These are phyloP conservation scores for Lophiostoma macrostomum DNA, from an alignment of 495 filamentous ascomycete species.

Conservation along the genomic window DNA sequence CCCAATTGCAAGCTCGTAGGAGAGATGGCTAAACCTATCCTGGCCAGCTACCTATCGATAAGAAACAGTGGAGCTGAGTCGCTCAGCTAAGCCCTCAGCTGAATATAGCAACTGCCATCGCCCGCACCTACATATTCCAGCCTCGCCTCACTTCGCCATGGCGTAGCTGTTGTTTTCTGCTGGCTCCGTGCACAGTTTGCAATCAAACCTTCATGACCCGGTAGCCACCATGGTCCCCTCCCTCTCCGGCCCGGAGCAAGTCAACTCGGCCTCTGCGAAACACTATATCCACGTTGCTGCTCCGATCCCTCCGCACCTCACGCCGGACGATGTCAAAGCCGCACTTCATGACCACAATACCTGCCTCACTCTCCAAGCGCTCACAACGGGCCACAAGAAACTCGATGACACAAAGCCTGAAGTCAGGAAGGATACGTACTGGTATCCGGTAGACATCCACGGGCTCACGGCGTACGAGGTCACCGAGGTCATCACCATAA, in stretches of 20 bases:
- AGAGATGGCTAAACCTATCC: too few relatives aligned
- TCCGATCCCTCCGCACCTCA: constrained; percentile 18
- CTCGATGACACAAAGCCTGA: constrained; percentile 11
- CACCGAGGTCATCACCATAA: constrained; percentile 14
- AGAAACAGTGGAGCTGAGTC: too few relatives aligned
- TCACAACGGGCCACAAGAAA: constrained; percentile 16
- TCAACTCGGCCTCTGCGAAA: constrained; percentile 22
- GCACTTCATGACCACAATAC: constrained; percentile 32
- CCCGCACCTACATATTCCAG: neutral
- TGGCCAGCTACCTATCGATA: too few relatives aligned
- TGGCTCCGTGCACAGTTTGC: neutral
- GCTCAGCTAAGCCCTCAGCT: too few relatives aligned
- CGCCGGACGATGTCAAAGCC: constrained; percentile 14
- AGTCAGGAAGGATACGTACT: constrained; percentile 23
- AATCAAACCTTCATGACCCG: neutral
- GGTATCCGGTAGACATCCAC: constrained; percentile 21
- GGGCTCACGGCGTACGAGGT: constrained; percentile 22
- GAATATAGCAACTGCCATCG: neutral
- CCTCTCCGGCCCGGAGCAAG: neutral
- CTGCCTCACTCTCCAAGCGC: constrained; percentile 27
- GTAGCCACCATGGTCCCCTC: neutral
- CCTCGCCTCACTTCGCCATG: neutral
- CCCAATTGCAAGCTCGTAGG: too few relatives aligned
- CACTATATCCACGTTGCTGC: constrained; percentile 24
- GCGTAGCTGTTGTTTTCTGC: neutral